Conservation (phyloP, 2,329 filamentous ascomycete genomes). For the Pseudogymnoascus sp. region DNA sequence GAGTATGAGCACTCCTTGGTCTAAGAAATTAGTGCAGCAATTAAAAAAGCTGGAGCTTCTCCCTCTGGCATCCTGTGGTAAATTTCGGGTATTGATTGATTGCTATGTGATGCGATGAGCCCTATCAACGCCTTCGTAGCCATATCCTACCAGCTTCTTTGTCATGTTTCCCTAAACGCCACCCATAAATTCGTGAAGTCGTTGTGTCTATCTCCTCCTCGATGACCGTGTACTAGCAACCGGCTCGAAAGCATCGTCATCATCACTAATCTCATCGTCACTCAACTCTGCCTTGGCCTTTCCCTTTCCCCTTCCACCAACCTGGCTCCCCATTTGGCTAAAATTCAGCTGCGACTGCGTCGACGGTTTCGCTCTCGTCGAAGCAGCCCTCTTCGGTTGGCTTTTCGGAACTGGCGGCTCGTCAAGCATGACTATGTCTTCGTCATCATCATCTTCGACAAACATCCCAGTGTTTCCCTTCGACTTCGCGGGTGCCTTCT, state of each 20-base stretch:
- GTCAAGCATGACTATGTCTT: constrained; percentile 47
- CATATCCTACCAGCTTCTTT: neutral
- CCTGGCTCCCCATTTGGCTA: constrained; percentile 30
- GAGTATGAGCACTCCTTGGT: too few relatives aligned
- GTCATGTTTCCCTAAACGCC: neutral
- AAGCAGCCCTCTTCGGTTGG: constrained; percentile 23
- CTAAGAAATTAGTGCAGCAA: too few relatives aligned
- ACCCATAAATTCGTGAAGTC: neutral
- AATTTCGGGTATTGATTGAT: constrained; percentile 1
- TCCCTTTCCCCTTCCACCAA: constrained; percentile 32
- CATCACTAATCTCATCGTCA: constrained; percentile 56
- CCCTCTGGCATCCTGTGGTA: neutral
- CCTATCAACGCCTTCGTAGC: neutral
- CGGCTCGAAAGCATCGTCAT: constrained; percentile 50
- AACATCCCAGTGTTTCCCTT: constrained; percentile 32
- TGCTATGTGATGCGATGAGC: neutral
- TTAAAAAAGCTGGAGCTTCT: too few relatives aligned
- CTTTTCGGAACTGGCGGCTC: constrained; percentile 34
- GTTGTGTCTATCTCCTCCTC: neutral
- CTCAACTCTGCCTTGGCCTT: constrained; percentile 48
- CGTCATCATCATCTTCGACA: constrained; percentile 38
- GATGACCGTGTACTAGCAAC: neutral
- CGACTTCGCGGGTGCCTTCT: constrained; percentile 28
- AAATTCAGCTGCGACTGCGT: constrained; percentile 45
- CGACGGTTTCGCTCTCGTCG: constrained; percentile 24